Conservation (phyloP, 441 rosid species). For the Syzygium syzygioides region DNA sequence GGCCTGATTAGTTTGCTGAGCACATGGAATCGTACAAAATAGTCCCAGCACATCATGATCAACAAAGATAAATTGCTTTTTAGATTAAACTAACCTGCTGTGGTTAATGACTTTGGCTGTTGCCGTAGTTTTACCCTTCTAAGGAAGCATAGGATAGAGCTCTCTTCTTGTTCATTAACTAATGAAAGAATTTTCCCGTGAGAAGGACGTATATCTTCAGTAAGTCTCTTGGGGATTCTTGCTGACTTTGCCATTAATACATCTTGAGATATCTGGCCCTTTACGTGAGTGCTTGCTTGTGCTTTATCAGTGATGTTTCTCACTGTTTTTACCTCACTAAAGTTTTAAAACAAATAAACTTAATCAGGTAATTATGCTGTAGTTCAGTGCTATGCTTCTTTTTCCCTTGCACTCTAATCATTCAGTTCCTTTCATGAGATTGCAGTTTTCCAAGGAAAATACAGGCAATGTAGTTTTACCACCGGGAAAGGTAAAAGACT, state of each 20-base stretch:
- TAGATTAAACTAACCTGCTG: not conserved
- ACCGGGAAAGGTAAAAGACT: conserved; percentile 41
- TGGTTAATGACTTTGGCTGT: not conserved
- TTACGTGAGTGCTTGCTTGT: not conserved
- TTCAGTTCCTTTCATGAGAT: not conserved
- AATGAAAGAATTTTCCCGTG: not conserved
- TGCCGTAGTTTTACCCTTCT: not conserved
- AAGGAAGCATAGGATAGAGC: not conserved
- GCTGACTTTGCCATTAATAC: not conserved
- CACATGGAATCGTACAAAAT: not conserved
- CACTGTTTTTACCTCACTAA: not conserved
- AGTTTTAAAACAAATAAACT: not conserved
- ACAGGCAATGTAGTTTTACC: conserved; percentile 25
- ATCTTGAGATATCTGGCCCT: not conserved
- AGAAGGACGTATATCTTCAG: not conserved
- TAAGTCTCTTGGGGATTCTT: not conserved
- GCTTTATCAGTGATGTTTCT: not conserved
- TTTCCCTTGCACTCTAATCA: not conserved
- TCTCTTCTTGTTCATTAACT: not conserved
- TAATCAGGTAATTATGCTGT: not conserved
- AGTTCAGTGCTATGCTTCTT: not conserved
- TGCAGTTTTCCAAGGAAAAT: conserved; percentile 46
- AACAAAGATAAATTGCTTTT: not conserved
- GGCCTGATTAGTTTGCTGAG: not conserved
- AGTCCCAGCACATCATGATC: not conserved